phyloP scores from a whole-genome alignment of 192 early-diverging fungal species.

The Thoreauomyces humboldtii region DNA sequence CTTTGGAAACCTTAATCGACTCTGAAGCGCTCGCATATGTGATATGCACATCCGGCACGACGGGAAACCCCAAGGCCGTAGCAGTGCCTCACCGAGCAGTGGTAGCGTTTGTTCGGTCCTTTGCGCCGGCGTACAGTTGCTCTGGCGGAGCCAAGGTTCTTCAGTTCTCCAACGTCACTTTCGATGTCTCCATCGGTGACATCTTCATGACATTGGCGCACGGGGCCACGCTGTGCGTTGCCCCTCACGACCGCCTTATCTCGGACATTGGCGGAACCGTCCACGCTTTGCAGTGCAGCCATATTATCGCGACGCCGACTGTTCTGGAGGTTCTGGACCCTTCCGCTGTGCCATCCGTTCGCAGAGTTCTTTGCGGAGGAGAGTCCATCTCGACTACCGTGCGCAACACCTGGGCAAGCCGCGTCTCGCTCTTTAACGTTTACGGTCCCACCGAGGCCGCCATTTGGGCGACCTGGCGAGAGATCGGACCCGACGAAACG shows the following conservation, averaged over 20 bases:
- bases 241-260: background rate
- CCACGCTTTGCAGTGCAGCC: background rate
- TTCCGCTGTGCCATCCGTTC: background rate
- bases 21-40: background rate
- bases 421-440: conserved; percentile 7
- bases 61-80: conserved; percentile 14
- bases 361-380: background rate
- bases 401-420: background rate
- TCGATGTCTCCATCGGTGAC: conserved; percentile 10
- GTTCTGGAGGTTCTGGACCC: background rate
- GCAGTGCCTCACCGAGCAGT: conserved; percentile 24
- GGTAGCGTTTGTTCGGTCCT: too few species aligned
- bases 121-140: too few species aligned
- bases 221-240: background rate
- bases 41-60: background rate
- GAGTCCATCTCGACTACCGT: background rate
- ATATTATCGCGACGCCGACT: background rate
- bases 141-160: too few species aligned
- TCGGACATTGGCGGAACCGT: background rate
- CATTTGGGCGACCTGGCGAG: background rate
- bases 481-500: background rate
- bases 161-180: too few species aligned
- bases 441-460: conserved; percentile 24
- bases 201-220: background rate
- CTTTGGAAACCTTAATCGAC: too few species aligned